These are phyloP conservation scores for Handroanthus guayacan DNA, from an alignment of 257 asterid genomes.

Conservation along the genomic window DNA sequence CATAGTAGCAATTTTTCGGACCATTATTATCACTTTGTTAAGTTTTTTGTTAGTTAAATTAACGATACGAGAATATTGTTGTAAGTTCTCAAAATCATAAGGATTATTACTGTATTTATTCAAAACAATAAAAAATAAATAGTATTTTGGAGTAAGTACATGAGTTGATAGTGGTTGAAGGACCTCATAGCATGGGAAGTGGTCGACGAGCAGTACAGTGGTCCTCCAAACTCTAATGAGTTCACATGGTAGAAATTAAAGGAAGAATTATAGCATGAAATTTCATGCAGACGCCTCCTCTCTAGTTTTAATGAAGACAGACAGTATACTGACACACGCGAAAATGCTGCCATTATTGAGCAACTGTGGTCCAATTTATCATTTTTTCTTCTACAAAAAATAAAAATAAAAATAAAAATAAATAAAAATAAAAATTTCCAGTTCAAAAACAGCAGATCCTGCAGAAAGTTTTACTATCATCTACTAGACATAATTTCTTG, in stretches of 20 bases:
- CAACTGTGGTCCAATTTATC: constrained; percentile 51
- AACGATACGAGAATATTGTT: too few relatives aligned
- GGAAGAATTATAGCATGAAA: constrained; percentile 25
- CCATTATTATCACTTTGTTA: too few relatives aligned
- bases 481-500: neutral
- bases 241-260: constrained; percentile 29
- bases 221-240: constrained; percentile 32
- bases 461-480: neutral
- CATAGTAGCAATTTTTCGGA: too few relatives aligned
- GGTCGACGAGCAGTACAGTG: neutral
- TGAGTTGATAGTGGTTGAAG: too few relatives aligned
- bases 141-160: too few relatives aligned
- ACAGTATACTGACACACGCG: constrained; percentile 40
- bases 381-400: neutral
- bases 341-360: constrained; percentile 34
- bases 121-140: too few relatives aligned
- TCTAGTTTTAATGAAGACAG: constrained; percentile 24
- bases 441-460: constrained; percentile 27
- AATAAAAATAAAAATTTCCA: constrained; percentile 26
- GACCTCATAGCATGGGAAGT: neutral
- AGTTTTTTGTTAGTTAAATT: too few relatives aligned
- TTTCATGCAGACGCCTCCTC: constrained; percentile 25
- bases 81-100: too few relatives aligned
- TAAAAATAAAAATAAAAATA: neutral
- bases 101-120: too few relatives aligned